phyloP scores from a whole-genome alignment of 441 rosid genomes.

The Corymbia calophylla region DNA sequence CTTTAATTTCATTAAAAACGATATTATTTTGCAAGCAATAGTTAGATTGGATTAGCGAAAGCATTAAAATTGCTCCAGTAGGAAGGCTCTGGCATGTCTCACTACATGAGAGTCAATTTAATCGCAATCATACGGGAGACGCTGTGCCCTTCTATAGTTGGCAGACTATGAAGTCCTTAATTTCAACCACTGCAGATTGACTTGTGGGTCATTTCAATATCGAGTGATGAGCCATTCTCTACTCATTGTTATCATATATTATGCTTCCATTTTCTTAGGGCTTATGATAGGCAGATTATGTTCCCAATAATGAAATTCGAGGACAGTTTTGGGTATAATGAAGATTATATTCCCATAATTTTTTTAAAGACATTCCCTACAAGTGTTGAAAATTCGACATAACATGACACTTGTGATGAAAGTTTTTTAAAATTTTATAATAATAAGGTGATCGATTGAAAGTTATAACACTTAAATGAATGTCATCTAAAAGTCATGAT shows the following conservation, averaged over 20 bases:
- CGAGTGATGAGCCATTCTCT: background rate
- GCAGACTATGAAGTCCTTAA: no score
- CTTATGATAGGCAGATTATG: background rate
- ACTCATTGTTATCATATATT: background rate
- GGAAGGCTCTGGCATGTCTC: background rate
- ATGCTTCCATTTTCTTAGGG: background rate
- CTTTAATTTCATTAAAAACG: background rate
- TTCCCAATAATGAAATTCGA: background rate
- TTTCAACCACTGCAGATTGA: no score
- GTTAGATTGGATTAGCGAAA: background rate
- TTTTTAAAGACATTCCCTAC: rapidly evolving
- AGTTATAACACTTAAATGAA: background rate
- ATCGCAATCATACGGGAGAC: background rate
- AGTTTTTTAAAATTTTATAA: background rate
- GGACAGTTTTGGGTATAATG: background rate
- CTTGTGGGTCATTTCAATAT: no score
- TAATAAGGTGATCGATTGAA: no score
- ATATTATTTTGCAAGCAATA: background rate
- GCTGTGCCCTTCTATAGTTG: background rate
- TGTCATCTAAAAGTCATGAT: no score
- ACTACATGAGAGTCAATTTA: background rate
- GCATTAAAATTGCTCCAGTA: background rate
- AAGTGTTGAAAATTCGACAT: no score
- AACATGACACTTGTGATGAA: background rate
- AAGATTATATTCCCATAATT: background rate